Conservation (phyloP, 2,329 filamentous ascomycete genomes). For the Talaromyces sp. region DNA sequence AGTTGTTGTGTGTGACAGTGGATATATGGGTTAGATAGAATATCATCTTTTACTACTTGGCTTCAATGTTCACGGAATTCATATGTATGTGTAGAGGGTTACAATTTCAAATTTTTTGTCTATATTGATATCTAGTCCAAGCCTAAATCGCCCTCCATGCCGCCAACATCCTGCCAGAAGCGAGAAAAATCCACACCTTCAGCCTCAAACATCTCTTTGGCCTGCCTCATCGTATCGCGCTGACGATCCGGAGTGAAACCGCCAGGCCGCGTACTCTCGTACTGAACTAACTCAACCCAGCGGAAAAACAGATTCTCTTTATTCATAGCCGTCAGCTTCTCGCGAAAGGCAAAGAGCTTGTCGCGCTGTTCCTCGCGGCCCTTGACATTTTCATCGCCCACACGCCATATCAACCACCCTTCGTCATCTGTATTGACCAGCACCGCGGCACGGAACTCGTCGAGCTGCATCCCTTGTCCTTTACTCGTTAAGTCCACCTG, state of each 20-base stretch:
- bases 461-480: slow-evolving; percentile 40
- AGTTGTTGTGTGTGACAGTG: neutral
- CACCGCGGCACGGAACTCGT: slow-evolving; percentile 67
- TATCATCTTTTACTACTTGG: neutral
- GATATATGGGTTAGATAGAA: neutral
- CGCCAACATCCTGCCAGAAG: slow-evolving; percentile 67
- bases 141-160: slow-evolving; percentile 42
- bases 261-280: slow-evolving; percentile 70
- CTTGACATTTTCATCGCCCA: slow-evolving; percentile 52
- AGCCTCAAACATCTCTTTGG: slow-evolving; percentile 66
- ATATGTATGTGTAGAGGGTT: neutral
- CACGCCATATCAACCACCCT: slow-evolving; percentile 64
- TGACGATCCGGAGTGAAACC: slow-evolving; percentile 74
- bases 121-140: neutral
- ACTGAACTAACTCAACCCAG: slow-evolving; percentile 91
- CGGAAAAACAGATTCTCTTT: slow-evolving; percentile 87
- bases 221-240: slow-evolving; percentile 64
- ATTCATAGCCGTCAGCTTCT: slow-evolving; percentile 65
- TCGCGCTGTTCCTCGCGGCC: slow-evolving; percentile 37
- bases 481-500: slow-evolving; percentile 51
- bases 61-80: no score
- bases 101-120: neutral
- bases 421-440: slow-evolving; percentile 61
- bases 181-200: slow-evolving; percentile 76
- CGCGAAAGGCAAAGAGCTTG: slow-evolving; percentile 75